These are phyloP conservation scores for Lactarius deliciosus DNA, from an alignment of 768 basidiomycete genomes.

Conservation along the genomic window DNA sequence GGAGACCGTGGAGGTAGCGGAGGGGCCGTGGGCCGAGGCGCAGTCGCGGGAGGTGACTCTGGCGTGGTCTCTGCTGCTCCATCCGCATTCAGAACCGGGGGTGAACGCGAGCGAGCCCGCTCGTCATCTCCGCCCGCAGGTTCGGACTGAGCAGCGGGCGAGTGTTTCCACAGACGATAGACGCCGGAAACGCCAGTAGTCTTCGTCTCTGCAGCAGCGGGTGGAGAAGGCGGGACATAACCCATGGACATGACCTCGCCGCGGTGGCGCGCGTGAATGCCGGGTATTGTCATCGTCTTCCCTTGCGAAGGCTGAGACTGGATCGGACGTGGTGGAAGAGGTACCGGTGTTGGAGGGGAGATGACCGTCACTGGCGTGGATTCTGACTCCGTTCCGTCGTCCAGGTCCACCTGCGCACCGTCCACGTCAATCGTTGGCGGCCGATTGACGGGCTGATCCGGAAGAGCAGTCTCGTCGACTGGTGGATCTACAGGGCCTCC, in stretches of 20 bases:
- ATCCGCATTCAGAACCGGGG: conserved; percentile 2
- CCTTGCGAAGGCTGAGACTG: conserved; percentile 72
- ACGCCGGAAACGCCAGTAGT: conserved; percentile 62
- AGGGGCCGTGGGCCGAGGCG: conserved; percentile 36
- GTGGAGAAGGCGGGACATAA: conserved; percentile 54
- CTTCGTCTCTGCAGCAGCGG: conserved; percentile 40
- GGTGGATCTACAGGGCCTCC: conserved; percentile 14
- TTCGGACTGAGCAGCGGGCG: conserved; percentile 34
- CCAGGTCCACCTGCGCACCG: conserved; percentile 7
- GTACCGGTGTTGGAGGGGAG: conserved; percentile 12
- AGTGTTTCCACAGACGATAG: conserved; percentile 74
- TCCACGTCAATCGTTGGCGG: conserved; percentile 14
- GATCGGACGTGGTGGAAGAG: conserved; percentile 47
- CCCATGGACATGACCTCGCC: conserved; percentile 87
- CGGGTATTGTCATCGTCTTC: conserved; percentile 83
- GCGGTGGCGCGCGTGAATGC: conserved; percentile 82
- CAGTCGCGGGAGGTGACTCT: conserved; percentile 13
- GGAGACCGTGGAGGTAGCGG: conserved; percentile 50
- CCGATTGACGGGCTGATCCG: not conserved
- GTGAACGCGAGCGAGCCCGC: conserved; percentile 4
- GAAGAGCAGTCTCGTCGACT: conserved; percentile 7
- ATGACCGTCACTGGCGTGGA: conserved; percentile 2
- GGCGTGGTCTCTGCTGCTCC: conserved; percentile 10
- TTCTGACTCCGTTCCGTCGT: not conserved
- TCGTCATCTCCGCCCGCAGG: conserved; percentile 15